phyloP scores from a whole-genome alignment of 2,329 filamentous ascomycete genomes.

The Colletotrichum destructivum region DNA sequence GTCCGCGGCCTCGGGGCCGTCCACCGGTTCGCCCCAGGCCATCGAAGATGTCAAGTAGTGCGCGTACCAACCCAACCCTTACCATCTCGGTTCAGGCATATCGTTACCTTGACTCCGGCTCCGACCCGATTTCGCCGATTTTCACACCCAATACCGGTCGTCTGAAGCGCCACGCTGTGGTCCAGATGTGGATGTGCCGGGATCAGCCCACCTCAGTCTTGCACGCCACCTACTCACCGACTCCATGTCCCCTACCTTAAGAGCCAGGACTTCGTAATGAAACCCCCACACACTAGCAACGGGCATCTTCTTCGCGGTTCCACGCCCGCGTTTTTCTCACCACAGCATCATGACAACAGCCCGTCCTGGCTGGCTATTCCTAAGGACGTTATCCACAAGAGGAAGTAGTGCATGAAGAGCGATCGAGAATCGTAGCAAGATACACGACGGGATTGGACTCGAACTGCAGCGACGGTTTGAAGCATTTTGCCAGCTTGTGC shows the following conservation, averaged over 20 bases:
- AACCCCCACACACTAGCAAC: background rate
- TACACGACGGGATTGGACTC: conserved; percentile 2
- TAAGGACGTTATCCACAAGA: background rate
- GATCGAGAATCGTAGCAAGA: background rate
- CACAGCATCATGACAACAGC: background rate
- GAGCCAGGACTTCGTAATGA: background rate
- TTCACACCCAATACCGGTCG: background rate
- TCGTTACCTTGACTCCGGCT: background rate
- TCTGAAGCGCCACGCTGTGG: background rate
- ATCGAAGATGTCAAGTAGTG: conserved; percentile 23
- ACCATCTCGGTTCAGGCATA: background rate
- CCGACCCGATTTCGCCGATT: background rate
- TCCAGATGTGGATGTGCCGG: background rate
- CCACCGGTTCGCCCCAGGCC: conserved; percentile 3
- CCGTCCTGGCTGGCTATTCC: no score
- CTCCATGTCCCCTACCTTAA: background rate
- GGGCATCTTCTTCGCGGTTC: background rate
- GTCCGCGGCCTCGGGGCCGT: background rate
- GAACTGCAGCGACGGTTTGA: background rate
- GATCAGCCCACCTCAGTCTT: background rate
- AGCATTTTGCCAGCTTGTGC: no score
- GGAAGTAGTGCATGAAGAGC: background rate
- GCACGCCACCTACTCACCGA: background rate
- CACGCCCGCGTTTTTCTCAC: background rate
- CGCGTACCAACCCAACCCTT: background rate